Percentiles rank a stretch among this genome's conserved stretches.
phyloP scores from a whole-genome alignment of 441 rosid genomes.

The Hura crepitans region DNA sequence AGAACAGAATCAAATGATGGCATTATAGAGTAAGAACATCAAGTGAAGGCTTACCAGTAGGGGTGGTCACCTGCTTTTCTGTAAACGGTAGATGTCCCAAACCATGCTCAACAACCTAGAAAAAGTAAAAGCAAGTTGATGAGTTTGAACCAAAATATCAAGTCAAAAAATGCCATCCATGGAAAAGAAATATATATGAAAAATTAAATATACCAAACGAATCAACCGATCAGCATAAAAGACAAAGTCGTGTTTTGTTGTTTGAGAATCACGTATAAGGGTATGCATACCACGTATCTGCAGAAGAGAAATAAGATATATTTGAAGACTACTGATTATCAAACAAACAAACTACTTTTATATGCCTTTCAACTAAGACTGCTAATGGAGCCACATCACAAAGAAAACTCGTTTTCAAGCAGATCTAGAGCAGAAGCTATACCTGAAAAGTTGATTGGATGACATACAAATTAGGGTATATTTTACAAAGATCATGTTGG shows the following conservation, averaged over 20 bases:
- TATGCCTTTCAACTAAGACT: background rate
- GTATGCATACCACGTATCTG: conserved; percentile 99
- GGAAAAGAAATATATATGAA: background rate
- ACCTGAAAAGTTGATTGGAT: conserved; percentile 99
- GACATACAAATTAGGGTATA: conserved; percentile 85
- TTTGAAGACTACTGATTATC: background rate
- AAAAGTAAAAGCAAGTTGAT: conserved; percentile 21
- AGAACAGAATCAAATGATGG: conserved; percentile 9
- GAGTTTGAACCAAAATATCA: conserved; percentile 2
- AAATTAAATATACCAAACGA: conserved; percentile 64
- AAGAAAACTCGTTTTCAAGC: background rate
- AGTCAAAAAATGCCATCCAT: background rate
- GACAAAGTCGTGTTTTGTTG: conserved; percentile 92
- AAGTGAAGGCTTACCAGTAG: conserved; percentile 63
- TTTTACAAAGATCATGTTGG: conserved; percentile 96
- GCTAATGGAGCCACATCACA: background rate
- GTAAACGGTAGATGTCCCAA: conserved; percentile 96
- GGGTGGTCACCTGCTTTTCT: conserved; percentile 90
- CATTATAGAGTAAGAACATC: conserved; percentile 11
- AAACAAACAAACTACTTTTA: background rate
- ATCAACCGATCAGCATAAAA: conserved; percentile 92
- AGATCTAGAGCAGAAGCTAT: conserved; percentile 20
- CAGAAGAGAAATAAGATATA: conserved; percentile 24
- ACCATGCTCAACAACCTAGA: conserved; percentile 96
- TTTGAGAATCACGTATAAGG: conserved; percentile 88